Conservation (phyloP, 2,329 filamentous ascomycete species). For the Hymenoscyphus occultus region DNA sequence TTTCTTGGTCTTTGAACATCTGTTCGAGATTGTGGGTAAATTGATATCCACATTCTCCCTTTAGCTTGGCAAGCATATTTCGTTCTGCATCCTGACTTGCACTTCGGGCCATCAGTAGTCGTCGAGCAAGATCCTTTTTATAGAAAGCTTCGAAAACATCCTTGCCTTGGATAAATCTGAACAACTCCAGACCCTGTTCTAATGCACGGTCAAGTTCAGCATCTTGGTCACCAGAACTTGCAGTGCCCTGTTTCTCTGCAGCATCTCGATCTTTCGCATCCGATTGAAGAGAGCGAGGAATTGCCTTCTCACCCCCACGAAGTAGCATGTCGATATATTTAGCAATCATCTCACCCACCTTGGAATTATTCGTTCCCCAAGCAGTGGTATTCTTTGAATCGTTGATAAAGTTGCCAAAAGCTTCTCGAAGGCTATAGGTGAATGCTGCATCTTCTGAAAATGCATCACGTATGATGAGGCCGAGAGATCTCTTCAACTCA, state of each 20-base stretch:
- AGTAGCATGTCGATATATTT: constrained; percentile 92
- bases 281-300: constrained; percentile 66
- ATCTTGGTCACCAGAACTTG: constrained; percentile 79
- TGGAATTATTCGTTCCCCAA: constrained; percentile 81
- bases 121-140: constrained; percentile 90
- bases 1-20: constrained; percentile 98
- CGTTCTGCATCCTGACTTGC: constrained; percentile 93
- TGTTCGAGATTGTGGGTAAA: constrained; percentile 98
- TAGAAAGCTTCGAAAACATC: constrained; percentile 99
- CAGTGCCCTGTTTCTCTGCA: constrained; percentile 60
- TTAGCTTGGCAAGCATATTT: constrained; percentile 89
- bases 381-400: constrained; percentile 69
- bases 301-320: constrained; percentile 79
- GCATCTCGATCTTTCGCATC: constrained; percentile 56
- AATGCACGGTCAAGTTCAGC: constrained; percentile 87
- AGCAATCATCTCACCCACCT: constrained; percentile 97
- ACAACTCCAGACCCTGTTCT: constrained; percentile 88
- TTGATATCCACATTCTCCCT: constrained; percentile 86
- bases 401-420: constrained; percentile 91
- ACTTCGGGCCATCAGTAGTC: constrained; percentile 86
- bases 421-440: constrained; percentile 73
- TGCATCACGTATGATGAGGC: constrained; percentile 71
- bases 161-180: constrained; percentile 95
- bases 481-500: constrained; percentile 74
- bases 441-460: constrained; percentile 78